Evolutionary conservation across 2,329 filamentous ascomycete genomes (phyloP), one percentile per base, ranked within the genome.

Genomic region (Chaetomium sp.): DNA sequence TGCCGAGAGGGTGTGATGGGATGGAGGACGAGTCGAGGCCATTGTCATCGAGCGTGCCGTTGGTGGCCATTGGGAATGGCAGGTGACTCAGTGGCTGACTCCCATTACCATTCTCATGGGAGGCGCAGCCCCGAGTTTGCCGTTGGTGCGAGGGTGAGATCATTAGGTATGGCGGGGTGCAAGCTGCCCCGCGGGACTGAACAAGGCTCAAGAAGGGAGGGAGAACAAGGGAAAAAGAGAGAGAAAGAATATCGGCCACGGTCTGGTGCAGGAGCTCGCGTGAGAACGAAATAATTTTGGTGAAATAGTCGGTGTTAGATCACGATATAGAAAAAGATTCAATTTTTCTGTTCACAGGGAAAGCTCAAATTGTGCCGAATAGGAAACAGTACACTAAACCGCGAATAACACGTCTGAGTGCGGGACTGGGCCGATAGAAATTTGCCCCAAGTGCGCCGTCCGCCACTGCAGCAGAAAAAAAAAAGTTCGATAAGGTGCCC

Each of bases 1-100:
- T 79, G 36, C 87, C 87, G 47, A 96, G 76, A 40, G 90, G 90
- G 75, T 97, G 92, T 41, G 79, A 76, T 50, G 87, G 87, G 52
- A 95, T 85, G 45, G 82, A 27, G 19, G 19, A 80, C 61, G 72
- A 67, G 57, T 67, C 68, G 58, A 50, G 32, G 43, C 33, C 49
- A 6, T 52, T 36, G 37, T 51, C 54, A 47, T 58, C 57, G 9
- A 57, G 47, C 12, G 11, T n/a, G 48, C 11, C 6, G 48, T 49
- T 49, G 43, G 37, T 45, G 47, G 32, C 48, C 41, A 48, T 32
- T 7, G 51, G 41, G 53, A 40, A 53, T 37, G 53, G 38, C 48
- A 46, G 9, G 36, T 61, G 59, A 59, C 57, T 61, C 58, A 45
- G 40, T 2, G 49, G 40, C 10, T 49, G 52, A 49, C 34, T 37